Base-by-base conservation (phyloP, 2,329 filamentous ascomycete species). In the Talaromyces albobiverticillius region DNA sequence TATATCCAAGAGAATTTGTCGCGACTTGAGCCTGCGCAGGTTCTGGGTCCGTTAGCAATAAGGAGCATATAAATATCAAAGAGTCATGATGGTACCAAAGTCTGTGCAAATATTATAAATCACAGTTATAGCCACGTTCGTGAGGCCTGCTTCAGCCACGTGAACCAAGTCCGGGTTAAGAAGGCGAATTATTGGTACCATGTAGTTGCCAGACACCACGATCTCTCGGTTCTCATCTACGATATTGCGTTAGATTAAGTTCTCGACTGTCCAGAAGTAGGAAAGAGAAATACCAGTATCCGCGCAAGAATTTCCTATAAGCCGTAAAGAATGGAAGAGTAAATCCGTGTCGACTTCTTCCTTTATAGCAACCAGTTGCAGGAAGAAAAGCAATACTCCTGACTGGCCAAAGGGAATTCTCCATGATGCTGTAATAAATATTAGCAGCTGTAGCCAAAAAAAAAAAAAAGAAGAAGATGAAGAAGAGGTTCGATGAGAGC, bases 91-190 rank as follows among this genome's bases (percentile, higher is more conserved):
- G 61, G 50, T 59, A 76, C 74, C 73, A 61, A 67, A 76, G 56
- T 76, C 74, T 54, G 71, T 66, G 60, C 74, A 76, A 48, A 75
- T 69, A 54, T 77, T 77, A 62, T 74, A 76, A 41, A 76, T 64
- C 42, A 76, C 74, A 54, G 72, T 71, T 54, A 76, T 70, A 23
- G 69, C 68, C 23, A 76, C 66, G 22, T 16, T 40, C 18, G 4
- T 9, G 4, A 40, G 9, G 16, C 36, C 36, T 18, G 36, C 36
- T 40, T 40, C 36, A 40, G 36, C 16, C n/a, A 40, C 20, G 54
- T 72, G 65, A 14, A 68, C 62, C 31, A 76, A 64, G 2, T 64
- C 65, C 0, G 67, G 64, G 23, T 70, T 67, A 23, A 63, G 57
- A 31, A 68, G 65, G 25, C 62, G 61, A 41, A 76, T 65, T 46